A percentile compares a stretch with the other conserved stretches of the same genome.
phyloP scores from a whole-genome alignment of 345 rosid genomes.

The Moringa oleifera region DNA sequence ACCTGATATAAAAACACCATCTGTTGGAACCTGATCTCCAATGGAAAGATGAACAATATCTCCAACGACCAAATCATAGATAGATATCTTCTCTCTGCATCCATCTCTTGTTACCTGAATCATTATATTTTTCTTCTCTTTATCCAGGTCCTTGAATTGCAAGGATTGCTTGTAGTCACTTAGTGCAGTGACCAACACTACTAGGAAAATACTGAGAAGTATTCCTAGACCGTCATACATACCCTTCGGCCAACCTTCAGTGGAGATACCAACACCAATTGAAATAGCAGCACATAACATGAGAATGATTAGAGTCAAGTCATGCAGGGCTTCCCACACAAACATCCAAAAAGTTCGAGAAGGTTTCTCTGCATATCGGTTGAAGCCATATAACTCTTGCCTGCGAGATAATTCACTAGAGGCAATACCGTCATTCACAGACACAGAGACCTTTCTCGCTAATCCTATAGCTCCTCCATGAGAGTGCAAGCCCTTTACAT shows the following conservation, averaged over 20 bases:
- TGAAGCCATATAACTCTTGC: constrained; percentile 49
- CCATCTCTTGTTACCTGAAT: constrained; percentile 36
- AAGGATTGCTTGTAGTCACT: constrained; percentile 32
- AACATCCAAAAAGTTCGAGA: constrained; percentile 39
- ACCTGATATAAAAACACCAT: constrained; percentile 39
- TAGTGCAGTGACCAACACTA: constrained; percentile 24
- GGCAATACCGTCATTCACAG: constrained; percentile 39
- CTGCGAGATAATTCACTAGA: constrained; percentile 43
- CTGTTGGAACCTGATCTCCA: constrained; percentile 37
- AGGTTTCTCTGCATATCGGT: constrained; percentile 56
- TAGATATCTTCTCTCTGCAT: constrained; percentile 19
- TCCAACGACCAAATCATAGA: constrained; percentile 36
- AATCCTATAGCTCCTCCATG: constrained; percentile 41
- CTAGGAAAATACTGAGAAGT: constrained; percentile 24
- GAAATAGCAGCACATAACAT: constrained; percentile 38
- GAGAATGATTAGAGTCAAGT: constrained; percentile 41
- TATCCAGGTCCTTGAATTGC: constrained; percentile 32
- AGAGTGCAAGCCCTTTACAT: constrained; percentile 20
- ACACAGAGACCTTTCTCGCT: constrained; percentile 27
- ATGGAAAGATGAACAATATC: constrained; percentile 31
- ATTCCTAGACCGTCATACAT: constrained; percentile 44
- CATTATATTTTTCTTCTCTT: constrained; percentile 24
- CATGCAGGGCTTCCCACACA: constrained; percentile 48
- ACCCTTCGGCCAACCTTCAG: constrained; percentile 46
- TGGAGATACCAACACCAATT: constrained; percentile 24